A percentile compares a stretch with the other conserved stretches of the same genome.
These are phyloP conservation scores for Syzygium aromaticum DNA, from an alignment of 345 rosid species.

Conservation along the genomic window DNA sequence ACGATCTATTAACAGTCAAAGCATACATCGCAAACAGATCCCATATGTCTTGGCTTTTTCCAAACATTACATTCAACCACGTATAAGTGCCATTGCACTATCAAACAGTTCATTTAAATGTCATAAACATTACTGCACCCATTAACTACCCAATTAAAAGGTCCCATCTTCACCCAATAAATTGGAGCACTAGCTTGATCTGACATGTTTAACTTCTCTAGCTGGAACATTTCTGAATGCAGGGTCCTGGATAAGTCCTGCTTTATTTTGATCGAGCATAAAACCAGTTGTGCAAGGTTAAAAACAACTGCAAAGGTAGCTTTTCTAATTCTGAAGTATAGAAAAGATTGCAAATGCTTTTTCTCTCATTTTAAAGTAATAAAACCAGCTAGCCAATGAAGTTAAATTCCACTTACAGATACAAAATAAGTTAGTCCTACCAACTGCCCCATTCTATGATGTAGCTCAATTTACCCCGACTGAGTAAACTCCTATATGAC, in stretches of 20 bases:
- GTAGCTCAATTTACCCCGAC: neutral
- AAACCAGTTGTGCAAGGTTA: neutral
- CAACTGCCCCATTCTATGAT: neutral
- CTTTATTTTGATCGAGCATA: neutral
- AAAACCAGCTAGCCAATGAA: neutral
- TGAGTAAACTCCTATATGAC: neutral
- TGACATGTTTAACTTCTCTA: neutral
- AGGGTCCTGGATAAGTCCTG: neutral
- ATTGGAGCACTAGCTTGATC: neutral
- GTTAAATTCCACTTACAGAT: neutral
- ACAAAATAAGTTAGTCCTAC: neutral
- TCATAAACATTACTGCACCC: neutral
- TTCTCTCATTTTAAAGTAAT: neutral
- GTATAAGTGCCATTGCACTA: neutral
- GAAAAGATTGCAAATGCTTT: neutral
- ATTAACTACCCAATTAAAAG: neutral
- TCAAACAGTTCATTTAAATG: neutral
- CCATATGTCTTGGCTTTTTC: neutral
- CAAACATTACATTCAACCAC: neutral
- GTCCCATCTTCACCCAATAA: neutral
- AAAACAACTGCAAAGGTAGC: neutral
- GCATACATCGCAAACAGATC: neutral
- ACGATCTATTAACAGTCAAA: neutral
- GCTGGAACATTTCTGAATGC: neutral
- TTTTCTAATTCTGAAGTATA: neutral